A percentile compares a stretch with the other conserved stretches of the same genome.
Conservation (phyloP, 768 basidiomycete genomes). For the Trametes meyenii region DNA sequence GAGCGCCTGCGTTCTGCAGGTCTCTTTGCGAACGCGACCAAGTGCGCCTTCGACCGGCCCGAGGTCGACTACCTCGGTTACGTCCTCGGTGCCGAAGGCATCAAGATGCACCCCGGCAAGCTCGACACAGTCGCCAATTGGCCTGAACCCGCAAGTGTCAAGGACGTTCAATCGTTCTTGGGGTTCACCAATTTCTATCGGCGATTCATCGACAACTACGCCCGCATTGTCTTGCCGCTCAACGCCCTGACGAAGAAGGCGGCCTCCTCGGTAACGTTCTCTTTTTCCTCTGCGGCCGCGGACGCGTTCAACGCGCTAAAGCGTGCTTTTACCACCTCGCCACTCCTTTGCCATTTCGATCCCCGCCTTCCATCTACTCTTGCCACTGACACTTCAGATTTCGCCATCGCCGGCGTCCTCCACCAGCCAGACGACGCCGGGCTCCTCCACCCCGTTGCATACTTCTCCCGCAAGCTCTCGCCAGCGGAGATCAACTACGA, state of each 20-base stretch:
- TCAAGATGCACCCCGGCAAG: conserved; percentile 46
- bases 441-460: no score
- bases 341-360: conserved; percentile 29
- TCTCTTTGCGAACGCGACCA: conserved; percentile 36
- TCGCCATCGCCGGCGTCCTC: no score
- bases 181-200: no score
- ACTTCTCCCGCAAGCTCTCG: no score
- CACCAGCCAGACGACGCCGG: no score
- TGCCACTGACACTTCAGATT: conserved; percentile 29
- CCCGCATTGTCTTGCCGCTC: conserved; percentile 27
- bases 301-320: conserved; percentile 38
- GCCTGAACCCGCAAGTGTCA: conserved; percentile 30
- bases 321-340: conserved; percentile 21
- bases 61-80: no score
- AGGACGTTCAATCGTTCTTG: conserved; percentile 35
- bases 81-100: conserved; percentile 36
- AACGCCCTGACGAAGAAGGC: conserved; percentile 33
- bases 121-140: conserved; percentile 37
- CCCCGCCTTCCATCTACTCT: conserved; percentile 21
- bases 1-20: conserved; percentile 31
- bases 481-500: no score
- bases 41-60: conserved; percentile 42
- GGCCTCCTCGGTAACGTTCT: conserved; percentile 11
- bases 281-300: conserved; percentile 17
- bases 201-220: conserved; percentile 37